A percentile compares a stretch with the other conserved stretches of the same genome.
Conservation (phyloP, 495 filamentous ascomycete genomes). For the Clavariopsis aquatica region DNA sequence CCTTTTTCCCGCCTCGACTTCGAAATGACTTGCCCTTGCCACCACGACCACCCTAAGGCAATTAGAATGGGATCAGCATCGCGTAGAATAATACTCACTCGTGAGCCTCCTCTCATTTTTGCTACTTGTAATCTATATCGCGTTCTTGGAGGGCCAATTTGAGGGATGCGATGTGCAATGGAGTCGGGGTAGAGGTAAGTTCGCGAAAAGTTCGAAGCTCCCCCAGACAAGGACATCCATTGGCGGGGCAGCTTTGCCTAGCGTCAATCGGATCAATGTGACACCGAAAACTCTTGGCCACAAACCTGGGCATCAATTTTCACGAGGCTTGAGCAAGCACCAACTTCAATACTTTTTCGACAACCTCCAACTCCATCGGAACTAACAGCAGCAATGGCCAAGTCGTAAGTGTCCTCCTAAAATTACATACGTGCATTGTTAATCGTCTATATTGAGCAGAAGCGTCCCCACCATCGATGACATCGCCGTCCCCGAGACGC, state of each 20-base stretch:
- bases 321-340: not conserved
- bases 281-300: constrained; percentile 5
- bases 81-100: not conserved
- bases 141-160: not conserved
- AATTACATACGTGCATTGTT: not conserved
- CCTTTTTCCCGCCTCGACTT: constrained; percentile 3
- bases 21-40: constrained; percentile 13
- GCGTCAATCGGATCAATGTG: not conserved
- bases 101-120: not conserved
- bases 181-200: not conserved
- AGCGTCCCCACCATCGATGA: constrained; percentile 23
- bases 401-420: constrained; percentile 13
- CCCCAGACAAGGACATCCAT: not conserved
- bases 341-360: not conserved
- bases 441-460: constrained; percentile 8
- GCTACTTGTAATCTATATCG: not conserved
- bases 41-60: constrained; percentile 30
- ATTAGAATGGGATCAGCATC: not conserved
- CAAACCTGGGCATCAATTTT: not conserved
- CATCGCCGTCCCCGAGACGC: constrained; percentile 31
- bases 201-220: constrained; percentile 12
- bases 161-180: not conserved
- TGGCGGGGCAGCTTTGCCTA: not conserved
- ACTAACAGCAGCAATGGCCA: constrained; percentile 24
- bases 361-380: constrained; percentile 10